phyloP scores from a whole-genome alignment of 495 filamentous ascomycete species.

The Rusavskia elegans region DNA sequence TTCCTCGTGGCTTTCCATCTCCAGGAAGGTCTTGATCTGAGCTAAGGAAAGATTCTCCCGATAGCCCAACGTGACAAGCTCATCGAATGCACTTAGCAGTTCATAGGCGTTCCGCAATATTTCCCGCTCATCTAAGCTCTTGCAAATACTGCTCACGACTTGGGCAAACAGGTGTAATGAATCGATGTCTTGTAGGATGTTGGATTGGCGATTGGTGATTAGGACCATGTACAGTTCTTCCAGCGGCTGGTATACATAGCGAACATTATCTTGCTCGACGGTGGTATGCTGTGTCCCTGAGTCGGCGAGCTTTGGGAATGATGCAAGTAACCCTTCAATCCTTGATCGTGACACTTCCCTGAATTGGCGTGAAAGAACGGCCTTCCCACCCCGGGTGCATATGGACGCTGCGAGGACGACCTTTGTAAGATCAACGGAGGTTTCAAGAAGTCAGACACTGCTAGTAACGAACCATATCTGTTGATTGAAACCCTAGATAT shows the following conservation, averaged over 20 bases:
- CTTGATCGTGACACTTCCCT: slow-evolving; percentile 89
- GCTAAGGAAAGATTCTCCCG: slow-evolving; percentile 84
- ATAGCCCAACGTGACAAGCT: slow-evolving; percentile 88
- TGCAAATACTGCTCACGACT: slow-evolving; percentile 91
- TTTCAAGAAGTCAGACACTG: neutral
- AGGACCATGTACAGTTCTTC: slow-evolving; percentile 99
- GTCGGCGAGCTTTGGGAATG: slow-evolving; percentile 92
- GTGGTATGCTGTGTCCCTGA: slow-evolving; percentile 92
- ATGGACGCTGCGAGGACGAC: slow-evolving; percentile 98
- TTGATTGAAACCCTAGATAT: no score
- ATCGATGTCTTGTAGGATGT: slow-evolving; percentile 97
- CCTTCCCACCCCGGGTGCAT: slow-evolving; percentile 94
- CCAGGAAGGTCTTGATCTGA: slow-evolving; percentile 96
- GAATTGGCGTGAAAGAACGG: slow-evolving; percentile 91
- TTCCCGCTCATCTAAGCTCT: slow-evolving; percentile 86
- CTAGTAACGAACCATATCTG: slow-evolving; percentile 1
- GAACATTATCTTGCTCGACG: slow-evolving; percentile 97
- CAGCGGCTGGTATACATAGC: slow-evolving; percentile 96
- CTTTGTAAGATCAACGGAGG: slow-evolving; percentile 24
- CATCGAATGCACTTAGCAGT: slow-evolving; percentile 87
- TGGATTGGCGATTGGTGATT: slow-evolving; percentile 97
- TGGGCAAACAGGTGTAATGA: slow-evolving; percentile 94
- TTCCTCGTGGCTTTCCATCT: slow-evolving; percentile 99
- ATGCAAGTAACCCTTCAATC: slow-evolving; percentile 89
- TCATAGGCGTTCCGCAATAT: slow-evolving; percentile 91